Evolutionary conservation across 495 filamentous ascomycete genomes (phyloP).

Genomic region (Polyplosphaeria fusca): DNA sequence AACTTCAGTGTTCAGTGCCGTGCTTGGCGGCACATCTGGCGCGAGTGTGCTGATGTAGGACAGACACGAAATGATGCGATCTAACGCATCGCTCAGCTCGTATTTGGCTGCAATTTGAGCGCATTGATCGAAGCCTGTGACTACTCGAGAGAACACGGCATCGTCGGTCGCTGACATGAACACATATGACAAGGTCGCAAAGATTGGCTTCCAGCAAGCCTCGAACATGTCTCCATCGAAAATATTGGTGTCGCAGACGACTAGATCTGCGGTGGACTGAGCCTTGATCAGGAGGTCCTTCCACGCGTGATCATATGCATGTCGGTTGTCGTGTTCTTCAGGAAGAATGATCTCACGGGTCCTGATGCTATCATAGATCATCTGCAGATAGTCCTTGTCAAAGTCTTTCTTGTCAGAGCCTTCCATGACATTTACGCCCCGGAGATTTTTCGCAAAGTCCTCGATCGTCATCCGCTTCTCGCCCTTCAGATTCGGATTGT

Average conservation of each 20-base stretch:
- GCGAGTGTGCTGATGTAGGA: conserved; percentile 86
- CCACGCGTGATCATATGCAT: conserved; percentile 97
- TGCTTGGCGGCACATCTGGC: conserved; percentile 70
- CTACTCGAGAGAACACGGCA: conserved; percentile 88
- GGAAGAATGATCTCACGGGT: conserved; percentile 93
- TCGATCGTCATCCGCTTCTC: conserved; percentile 73
- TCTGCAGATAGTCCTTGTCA: conserved; percentile 75
- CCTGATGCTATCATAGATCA: conserved; percentile 88
- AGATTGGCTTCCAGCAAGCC: conserved; percentile 90
- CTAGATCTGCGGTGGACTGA: conserved; percentile 66
- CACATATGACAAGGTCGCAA: conserved; percentile 93
- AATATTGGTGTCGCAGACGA: conserved; percentile 85
- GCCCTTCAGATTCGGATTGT: conserved; percentile 85
- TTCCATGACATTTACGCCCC: conserved; percentile 65
- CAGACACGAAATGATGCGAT: conserved; percentile 85
- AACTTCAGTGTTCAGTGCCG: conserved; percentile 90
- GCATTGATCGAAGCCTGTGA: conserved; percentile 93
- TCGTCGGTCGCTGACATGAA: conserved; percentile 99
- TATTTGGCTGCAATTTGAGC: conserved; percentile 89
- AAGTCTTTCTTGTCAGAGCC: conserved; percentile 74
- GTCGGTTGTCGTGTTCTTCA: conserved; percentile 93
- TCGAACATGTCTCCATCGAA: conserved; percentile 98
- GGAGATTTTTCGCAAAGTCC: conserved; percentile 82
- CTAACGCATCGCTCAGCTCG: conserved; percentile 76
- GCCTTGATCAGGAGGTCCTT: conserved; percentile 88